A percentile compares a stretch with the other conserved stretches of the same genome.
phyloP scores from a whole-genome alignment of 2,329 filamentous ascomycete species.

The Daldinia sp. region DNA sequence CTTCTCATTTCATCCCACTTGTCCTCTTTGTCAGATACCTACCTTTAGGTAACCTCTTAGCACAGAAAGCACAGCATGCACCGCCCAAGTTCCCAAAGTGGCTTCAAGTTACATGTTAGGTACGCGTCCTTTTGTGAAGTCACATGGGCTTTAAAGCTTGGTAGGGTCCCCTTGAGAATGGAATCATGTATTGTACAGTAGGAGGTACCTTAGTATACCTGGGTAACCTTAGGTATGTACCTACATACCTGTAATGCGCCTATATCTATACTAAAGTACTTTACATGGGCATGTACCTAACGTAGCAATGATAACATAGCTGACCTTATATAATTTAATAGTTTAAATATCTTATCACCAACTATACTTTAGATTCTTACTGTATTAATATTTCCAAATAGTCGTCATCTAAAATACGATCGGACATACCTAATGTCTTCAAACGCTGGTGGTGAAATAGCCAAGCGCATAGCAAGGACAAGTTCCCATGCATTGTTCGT shows the following conservation, averaged over 20 bases:
- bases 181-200: background rate
- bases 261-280: too few species aligned
- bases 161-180: background rate
- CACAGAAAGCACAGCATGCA: background rate
- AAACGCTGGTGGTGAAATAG: conserved; percentile 4
- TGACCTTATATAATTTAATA: too few species aligned
- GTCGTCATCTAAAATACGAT: background rate
- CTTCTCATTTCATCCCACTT: conserved; percentile 5
- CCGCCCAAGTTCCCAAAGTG: background rate
- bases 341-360: background rate
- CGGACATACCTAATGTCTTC: background rate
- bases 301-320: too few species aligned
- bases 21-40: background rate
- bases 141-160: background rate
- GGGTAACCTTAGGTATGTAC: background rate
- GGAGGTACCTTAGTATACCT: background rate
- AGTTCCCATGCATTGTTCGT: background rate
- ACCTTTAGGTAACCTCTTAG: background rate
- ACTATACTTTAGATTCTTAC: background rate
- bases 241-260: background rate
- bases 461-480: conserved; percentile 7
- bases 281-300: background rate
- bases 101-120: conserved; percentile 8
- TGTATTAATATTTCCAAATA: background rate
- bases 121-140: conserved; percentile 14